Conservation (phyloP, 495 filamentous ascomycete genomes). For the Cercophora samala region DNA sequence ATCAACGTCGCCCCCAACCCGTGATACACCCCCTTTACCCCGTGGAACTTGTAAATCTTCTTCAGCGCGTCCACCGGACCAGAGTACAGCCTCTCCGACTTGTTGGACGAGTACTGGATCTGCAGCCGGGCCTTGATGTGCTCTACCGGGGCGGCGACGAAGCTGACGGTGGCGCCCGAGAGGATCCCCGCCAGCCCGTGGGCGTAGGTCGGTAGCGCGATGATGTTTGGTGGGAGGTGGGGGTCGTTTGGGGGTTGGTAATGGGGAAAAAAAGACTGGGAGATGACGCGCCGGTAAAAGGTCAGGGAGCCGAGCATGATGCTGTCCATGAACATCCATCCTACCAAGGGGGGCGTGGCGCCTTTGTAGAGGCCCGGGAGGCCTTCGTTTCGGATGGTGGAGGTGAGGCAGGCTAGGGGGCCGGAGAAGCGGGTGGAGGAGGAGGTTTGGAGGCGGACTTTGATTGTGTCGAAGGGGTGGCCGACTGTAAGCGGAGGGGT, state of each 20-base stretch:
- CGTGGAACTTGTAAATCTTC: constrained; percentile 67
- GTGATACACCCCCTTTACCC: constrained; percentile 75
- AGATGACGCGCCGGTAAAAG: constrained; percentile 77
- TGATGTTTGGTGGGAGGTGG: constrained; percentile 78
- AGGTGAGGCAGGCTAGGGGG: constrained; percentile 78
- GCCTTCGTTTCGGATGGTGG: constrained; percentile 78
- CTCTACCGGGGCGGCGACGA: constrained; percentile 91
- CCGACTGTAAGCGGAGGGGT: constrained; percentile 36
- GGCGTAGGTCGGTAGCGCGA: constrained; percentile 66
- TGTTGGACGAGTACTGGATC: constrained; percentile 79
- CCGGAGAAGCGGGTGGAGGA: constrained; percentile 71
- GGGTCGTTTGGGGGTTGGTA: constrained; percentile 66
- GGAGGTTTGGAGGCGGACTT: constrained; percentile 93
- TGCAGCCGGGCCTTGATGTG: constrained; percentile 93
- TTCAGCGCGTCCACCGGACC: constrained; percentile 79
- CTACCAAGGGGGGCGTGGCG: constrained; percentile 83
- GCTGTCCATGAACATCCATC: constrained; percentile 98
- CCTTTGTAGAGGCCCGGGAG: constrained; percentile 81
- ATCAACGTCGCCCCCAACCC: constrained; percentile 80
- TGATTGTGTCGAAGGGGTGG: constrained; percentile 86
- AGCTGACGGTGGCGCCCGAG: constrained; percentile 84
- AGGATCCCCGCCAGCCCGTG: constrained; percentile 84
- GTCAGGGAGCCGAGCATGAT: constrained; percentile 91
- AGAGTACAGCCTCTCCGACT: constrained; percentile 69
- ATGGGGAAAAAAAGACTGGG: constrained; percentile 71